These are phyloP conservation scores for Calonectria hawksworthii DNA, from an alignment of 2,329 filamentous ascomycete genomes.

Conservation along the genomic window DNA sequence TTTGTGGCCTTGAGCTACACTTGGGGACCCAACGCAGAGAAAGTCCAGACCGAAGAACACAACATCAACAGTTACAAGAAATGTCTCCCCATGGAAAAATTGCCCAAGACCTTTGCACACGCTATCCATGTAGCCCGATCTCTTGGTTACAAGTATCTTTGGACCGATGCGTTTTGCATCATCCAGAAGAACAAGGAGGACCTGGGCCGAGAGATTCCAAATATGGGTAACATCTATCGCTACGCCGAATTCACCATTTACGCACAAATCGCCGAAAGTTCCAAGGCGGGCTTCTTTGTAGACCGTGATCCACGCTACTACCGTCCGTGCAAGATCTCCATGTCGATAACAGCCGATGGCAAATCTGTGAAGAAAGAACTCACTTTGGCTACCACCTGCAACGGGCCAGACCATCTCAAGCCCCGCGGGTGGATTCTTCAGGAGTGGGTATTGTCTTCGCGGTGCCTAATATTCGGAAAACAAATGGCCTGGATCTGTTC, in stretches of 20 bases:
- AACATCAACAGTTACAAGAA: conserved; percentile 4
- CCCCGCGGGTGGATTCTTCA: conserved; percentile 30
- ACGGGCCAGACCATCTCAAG: conserved; percentile 28
- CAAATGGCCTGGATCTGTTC: conserved; percentile 33
- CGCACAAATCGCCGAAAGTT: conserved; percentile 24
- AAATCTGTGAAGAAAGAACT: neutral
- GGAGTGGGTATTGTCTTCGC: conserved; percentile 27
- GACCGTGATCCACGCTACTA: conserved; percentile 14
- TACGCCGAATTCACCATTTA: conserved; percentile 35
- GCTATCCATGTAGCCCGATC: conserved; percentile 15
- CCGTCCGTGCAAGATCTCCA: conserved; percentile 21
- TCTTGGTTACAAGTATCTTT: conserved; percentile 21
- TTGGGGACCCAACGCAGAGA: conserved; percentile 22
- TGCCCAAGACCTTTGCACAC: conserved; percentile 23
- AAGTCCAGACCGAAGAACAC: neutral
- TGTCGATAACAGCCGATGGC: neutral
- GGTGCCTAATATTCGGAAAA: conserved; percentile 27
- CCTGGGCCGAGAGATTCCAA: conserved; percentile 18
- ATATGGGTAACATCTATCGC: conserved; percentile 36
- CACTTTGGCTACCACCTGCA: conserved; percentile 21
- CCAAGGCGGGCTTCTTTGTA: conserved; percentile 25
- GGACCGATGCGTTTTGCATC: conserved; percentile 23
- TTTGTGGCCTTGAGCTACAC: conserved; percentile 30
- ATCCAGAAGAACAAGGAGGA: conserved; percentile 33
- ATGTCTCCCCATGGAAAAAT: neutral